Evolutionary conservation across 179 eudicot species (phyloP).

Genomic region (Vitellaria paradoxa): DNA sequence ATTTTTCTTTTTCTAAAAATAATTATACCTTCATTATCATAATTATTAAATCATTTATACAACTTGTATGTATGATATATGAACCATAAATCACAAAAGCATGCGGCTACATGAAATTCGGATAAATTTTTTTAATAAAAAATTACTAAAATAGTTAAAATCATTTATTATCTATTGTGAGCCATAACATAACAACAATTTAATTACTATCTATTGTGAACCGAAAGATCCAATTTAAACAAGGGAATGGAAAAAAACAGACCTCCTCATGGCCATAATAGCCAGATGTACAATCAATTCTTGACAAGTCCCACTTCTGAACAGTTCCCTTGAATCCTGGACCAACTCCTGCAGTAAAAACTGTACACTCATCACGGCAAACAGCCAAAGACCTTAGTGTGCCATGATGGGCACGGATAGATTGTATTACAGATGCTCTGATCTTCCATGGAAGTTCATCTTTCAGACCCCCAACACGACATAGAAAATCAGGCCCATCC

Average conservation of each 20-base stretch:
- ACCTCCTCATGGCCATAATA: constrained; percentile 99
- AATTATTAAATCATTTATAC: too few relatives aligned
- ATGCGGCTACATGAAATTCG: too few relatives aligned
- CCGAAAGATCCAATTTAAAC: neutral
- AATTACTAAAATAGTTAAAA: too few relatives aligned
- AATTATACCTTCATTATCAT: too few relatives aligned
- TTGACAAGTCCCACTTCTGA: constrained; percentile 86
- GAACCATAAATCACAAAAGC: too few relatives aligned
- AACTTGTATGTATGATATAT: too few relatives aligned
- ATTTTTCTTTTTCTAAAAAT: too few relatives aligned
- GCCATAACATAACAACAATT: neutral
- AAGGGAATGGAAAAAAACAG: constrained; percentile 14
- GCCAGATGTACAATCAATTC: constrained; percentile 66
- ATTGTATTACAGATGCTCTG: constrained; percentile 76
- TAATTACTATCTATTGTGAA: neutral
- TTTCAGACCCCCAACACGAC: constrained; percentile 69
- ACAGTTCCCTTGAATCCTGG: constrained; percentile 94
- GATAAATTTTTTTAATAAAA: too few relatives aligned
- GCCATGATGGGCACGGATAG: constrained; percentile 92
- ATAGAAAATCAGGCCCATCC: constrained; percentile 79
- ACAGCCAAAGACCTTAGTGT: constrained; percentile 79
- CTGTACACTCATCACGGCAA: constrained; percentile 78
- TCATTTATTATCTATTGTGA: too few relatives aligned
- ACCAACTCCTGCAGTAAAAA: constrained; percentile 93
- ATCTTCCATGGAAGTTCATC: constrained; percentile 98